Base-by-base conservation (phyloP, 2,329 filamentous ascomycete genomes). In the Thermothelomyces thermophilus region DNA sequence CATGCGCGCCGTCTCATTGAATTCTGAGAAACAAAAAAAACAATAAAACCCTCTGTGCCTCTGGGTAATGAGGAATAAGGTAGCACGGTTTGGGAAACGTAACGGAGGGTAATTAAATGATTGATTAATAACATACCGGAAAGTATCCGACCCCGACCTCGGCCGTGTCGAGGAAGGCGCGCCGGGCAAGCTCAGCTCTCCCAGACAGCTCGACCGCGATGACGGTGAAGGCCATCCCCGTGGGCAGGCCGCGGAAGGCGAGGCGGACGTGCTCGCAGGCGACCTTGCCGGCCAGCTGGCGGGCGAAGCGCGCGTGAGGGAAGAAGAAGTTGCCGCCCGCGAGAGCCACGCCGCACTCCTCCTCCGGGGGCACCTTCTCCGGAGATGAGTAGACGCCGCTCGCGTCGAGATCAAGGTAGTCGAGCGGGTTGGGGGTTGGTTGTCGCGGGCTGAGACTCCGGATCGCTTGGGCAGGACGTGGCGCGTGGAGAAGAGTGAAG, bases 61-160 rank as follows among this genome's bases (percentile, higher is more conserved):
- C n/a, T n/a, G n/a, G n/a, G n/a, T n/a, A n/a, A n/a, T n/a, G n/a
- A n/a, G n/a, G n/a, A n/a, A n/a, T n/a, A n/a, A n/a, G n/a, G n/a
- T n/a, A n/a, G n/a, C n/a, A n/a, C n/a, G n/a, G n/a, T n/a, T n/a
- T n/a, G n/a, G n/a, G n/a, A n/a, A n/a, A n/a, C n/a, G n/a, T n/a
- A n/a, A n/a, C n/a, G n/a, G n/a, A n/a, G n/a, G n/a, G n/a, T n/a
- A n/a, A n/a, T n/a, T n/a, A n/a, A n/a, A n/a, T n/a, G n/a, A n/a
- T n/a, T n/a, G n/a, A n/a, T n/a, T n/a, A n/a, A n/a, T n/a, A 35
- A 39, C 39, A 3, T 8, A 49, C 31, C 31, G 10, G 5, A 33
- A 43, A 35, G 28, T 50, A 50, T n/a, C 28, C 41, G 30, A 50
- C 36, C 36, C 35, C 36, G 11, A 50, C 41, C 30, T 28, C 35